phyloP scores from a whole-genome alignment of 306 rosid genomes.

The Astragalus membranaceus region DNA sequence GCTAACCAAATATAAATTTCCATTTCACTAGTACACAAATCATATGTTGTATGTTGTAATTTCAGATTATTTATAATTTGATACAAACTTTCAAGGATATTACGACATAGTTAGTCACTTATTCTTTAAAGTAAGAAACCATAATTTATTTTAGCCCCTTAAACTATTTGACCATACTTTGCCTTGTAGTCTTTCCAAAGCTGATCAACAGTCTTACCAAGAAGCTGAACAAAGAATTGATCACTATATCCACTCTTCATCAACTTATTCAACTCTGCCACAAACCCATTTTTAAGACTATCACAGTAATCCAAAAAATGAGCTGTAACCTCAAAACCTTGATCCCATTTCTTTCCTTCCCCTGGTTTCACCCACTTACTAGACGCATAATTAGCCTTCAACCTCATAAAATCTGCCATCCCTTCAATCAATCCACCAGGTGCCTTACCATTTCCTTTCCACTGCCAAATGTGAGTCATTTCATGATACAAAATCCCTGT shows the following conservation, averaged over 20 bases:
- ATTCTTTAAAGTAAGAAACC: background rate
- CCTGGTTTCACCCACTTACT: constrained; percentile 29
- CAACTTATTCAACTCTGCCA: constrained; percentile 36
- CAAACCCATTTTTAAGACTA: constrained; percentile 32
- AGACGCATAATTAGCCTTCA: constrained; percentile 35
- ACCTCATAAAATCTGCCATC: constrained; percentile 47
- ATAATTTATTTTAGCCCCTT: background rate
- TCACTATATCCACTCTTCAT: constrained; percentile 32
- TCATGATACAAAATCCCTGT: constrained; percentile 52
- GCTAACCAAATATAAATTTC: too few relatives aligned
- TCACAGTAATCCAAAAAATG: constrained; percentile 48
- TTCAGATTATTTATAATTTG: too few relatives aligned
- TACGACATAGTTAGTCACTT: background rate
- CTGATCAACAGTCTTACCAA: constrained; percentile 39
- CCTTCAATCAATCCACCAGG: constrained; percentile 42
- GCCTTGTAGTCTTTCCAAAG: constrained; percentile 55
- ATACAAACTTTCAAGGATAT: background rate
- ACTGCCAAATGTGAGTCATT: constrained; percentile 53
- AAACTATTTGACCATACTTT: constrained; percentile 21
- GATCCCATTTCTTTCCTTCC: constrained; percentile 37
- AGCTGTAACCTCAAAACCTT: constrained; percentile 46
- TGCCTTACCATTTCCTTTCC: constrained; percentile 37
- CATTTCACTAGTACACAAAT: background rate
- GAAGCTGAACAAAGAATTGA: constrained; percentile 26
- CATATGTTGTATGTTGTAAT: too few relatives aligned